These are phyloP conservation scores for Amanita rubescens DNA, from an alignment of 768 basidiomycete genomes.

Conservation along the genomic window DNA sequence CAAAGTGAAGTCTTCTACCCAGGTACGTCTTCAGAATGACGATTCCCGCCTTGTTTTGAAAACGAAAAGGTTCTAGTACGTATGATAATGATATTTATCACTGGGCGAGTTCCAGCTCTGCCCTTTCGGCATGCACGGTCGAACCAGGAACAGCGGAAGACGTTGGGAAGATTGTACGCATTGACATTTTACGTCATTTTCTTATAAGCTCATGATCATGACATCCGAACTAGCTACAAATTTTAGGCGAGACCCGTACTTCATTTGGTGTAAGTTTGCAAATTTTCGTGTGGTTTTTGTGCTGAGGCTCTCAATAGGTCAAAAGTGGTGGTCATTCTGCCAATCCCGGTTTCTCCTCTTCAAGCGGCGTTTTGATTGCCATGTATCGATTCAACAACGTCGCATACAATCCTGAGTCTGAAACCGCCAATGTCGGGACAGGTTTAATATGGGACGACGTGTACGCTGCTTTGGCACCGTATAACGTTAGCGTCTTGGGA, in stretches of 20 bases:
- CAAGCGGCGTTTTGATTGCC: conserved; percentile 39
- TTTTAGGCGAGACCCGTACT: not conserved
- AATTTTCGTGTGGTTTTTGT: not conserved
- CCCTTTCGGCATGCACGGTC: not conserved
- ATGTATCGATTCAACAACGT: conserved; percentile 34
- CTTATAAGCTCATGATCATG: not conserved
- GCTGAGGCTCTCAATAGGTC: conserved; percentile 24
- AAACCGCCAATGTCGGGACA: conserved; percentile 24
- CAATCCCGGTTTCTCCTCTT: conserved; percentile 43
- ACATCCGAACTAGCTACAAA: not conserved
- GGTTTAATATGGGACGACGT: conserved; percentile 45
- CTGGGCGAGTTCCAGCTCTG: not conserved
- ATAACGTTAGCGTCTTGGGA: conserved; percentile 39
- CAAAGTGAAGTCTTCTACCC: not conserved
- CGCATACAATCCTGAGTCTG: conserved; percentile 21
- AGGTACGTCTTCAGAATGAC: conserved; percentile 13
- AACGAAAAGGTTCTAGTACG: not conserved
- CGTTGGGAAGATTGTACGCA: conserved; percentile 1
- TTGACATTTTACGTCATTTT: too few species aligned
- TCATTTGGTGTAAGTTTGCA: not conserved
- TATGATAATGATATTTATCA: not conserved
- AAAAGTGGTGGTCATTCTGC: conserved; percentile 43
- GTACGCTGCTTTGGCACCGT: conserved; percentile 33
- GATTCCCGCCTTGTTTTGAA: not conserved
- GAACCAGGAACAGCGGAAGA: conserved; percentile 5